A percentile compares a stretch with the other conserved stretches of the same genome.
Evolutionary conservation across 306 rosid species (phyloP).

Genomic region (Prunus padus): DNA sequence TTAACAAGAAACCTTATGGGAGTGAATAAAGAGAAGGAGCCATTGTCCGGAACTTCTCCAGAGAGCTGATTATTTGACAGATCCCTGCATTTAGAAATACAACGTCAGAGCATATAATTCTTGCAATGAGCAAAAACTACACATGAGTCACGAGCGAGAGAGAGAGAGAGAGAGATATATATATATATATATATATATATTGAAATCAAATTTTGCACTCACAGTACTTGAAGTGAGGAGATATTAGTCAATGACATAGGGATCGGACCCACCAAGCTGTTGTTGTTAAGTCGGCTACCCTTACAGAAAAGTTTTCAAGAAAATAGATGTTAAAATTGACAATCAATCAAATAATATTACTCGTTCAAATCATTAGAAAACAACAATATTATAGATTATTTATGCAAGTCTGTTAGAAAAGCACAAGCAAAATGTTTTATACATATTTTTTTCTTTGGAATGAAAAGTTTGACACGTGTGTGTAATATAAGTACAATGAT

Average conservation of each 20-base stretch:
- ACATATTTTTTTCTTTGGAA: not conserved
- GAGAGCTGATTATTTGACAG: slow-evolving; percentile 85
- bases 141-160: not conserved
- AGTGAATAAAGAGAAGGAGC: slow-evolving; percentile 95
- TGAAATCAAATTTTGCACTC: slow-evolving; percentile 43
- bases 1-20: slow-evolving; percentile 73
- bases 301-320: slow-evolving; percentile 45
- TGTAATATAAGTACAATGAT: not conserved
- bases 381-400: not conserved
- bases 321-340: slow-evolving; percentile 36
- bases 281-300: slow-evolving; percentile 99
- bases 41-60: slow-evolving; percentile 93
- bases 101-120: slow-evolving; percentile 9
- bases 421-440: not conserved
- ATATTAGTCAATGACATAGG: slow-evolving; percentile 95
- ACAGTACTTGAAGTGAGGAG: slow-evolving; percentile 94
- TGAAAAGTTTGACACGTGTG: not conserved
- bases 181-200: too few species aligned
- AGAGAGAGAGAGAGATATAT: not conserved
- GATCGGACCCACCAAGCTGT: slow-evolving; percentile 84
- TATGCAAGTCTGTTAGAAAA: not conserved
- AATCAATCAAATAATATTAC: slow-evolving; percentile 6
- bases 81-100: slow-evolving; percentile 60
- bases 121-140: slow-evolving; percentile 3
- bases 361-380: not conserved